phyloP scores from a whole-genome alignment of 148 eudicot genomes.

The Heliamphora exappendiculata region DNA sequence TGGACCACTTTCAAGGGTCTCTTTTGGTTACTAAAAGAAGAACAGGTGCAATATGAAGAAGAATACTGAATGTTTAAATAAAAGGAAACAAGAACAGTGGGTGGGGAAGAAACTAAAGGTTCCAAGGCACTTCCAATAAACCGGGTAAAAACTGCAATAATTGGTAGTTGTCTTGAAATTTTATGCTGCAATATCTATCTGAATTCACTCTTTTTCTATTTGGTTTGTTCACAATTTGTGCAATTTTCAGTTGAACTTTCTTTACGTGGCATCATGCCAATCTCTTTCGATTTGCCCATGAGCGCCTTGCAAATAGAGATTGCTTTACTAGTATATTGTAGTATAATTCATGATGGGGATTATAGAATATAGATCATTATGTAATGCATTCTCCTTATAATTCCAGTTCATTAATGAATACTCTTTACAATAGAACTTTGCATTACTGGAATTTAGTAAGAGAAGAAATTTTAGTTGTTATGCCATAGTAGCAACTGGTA shows the following conservation, averaged over 20 bases:
- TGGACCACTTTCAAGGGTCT: background rate
- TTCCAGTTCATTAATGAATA: background rate
- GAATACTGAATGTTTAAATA: background rate
- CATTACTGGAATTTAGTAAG: background rate
- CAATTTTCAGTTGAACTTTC: background rate
- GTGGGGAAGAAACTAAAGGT: background rate
- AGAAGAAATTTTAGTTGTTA: background rate
- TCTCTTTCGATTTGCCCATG: too few species aligned
- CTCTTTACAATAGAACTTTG: background rate
- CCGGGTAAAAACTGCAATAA: background rate
- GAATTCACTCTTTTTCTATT: background rate
- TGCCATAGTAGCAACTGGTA: background rate
- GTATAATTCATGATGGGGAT: background rate
- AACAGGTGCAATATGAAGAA: background rate
- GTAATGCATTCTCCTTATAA: too few species aligned
- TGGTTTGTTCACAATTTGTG: background rate
- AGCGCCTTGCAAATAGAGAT: background rate
- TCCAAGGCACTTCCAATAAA: background rate
- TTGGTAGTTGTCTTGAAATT: background rate
- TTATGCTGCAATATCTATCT: background rate
- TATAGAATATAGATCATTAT: too few species aligned
- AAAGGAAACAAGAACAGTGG: background rate
- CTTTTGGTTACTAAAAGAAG: background rate
- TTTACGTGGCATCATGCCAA: too few species aligned
- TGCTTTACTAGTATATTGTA: background rate